Percentiles rank a stretch among this genome's conserved stretches.
Evolutionary conservation across 169 alveolate species (phyloP).

Genomic region (Plasmodium blacklocki): DNA sequence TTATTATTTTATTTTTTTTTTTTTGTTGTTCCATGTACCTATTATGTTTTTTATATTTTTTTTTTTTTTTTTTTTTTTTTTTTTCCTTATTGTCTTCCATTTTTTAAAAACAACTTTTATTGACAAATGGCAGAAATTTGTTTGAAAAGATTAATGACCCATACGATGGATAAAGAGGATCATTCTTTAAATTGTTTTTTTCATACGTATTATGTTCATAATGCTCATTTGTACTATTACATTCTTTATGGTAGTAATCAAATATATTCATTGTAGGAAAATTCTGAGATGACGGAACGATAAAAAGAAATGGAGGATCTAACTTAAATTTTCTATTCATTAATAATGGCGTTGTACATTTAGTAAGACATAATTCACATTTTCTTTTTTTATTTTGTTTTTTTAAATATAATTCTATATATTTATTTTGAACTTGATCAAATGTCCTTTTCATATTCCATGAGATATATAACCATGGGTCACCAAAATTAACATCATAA

Average conservation of each 20-base stretch:
- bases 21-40: background rate
- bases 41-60: background rate
- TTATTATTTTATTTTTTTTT: background rate
- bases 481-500: slow-evolving; percentile 90
- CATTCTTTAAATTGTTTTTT: slow-evolving; percentile 10
- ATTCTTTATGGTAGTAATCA: slow-evolving; percentile 51
- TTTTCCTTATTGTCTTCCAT: background rate
- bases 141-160: slow-evolving; percentile 68
- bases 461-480: slow-evolving; percentile 91
- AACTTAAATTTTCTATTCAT: slow-evolving; percentile 88
- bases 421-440: slow-evolving; percentile 88
- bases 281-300: slow-evolving; percentile 86
- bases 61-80: background rate
- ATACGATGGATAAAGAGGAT: slow-evolving; percentile 67
- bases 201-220: background rate
- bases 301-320: slow-evolving; percentile 88
- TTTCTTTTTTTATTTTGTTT: slow-evolving; percentile 83
- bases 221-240: background rate
- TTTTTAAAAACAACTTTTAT: slow-evolving; percentile 64
- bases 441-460: slow-evolving; percentile 91
- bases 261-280: slow-evolving; percentile 76
- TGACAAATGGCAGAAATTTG: slow-evolving; percentile 37
- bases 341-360: slow-evolving; percentile 84
- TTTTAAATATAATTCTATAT: slow-evolving; percentile 78
- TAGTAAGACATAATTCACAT: slow-evolving; percentile 87